These are phyloP conservation scores for Bipolaris victoriae DNA, from an alignment of 2,329 filamentous ascomycete genomes.

Conservation along the genomic window DNA sequence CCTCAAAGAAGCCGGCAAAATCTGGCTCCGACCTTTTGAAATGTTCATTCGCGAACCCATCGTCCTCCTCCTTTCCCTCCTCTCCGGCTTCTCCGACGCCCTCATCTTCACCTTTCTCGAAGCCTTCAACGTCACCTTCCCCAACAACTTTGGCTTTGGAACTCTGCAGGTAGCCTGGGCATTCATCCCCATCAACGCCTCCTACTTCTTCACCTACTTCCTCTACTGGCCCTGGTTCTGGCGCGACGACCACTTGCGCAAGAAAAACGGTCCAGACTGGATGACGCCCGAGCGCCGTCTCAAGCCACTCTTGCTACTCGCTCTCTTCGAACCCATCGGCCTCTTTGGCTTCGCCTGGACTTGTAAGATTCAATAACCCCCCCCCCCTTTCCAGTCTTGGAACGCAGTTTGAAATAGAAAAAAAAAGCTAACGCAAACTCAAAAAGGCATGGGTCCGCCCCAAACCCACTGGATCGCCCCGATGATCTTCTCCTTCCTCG, in stretches of 20 bases:
- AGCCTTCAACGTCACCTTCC: constrained; percentile 70
- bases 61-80: constrained; percentile 71
- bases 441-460: constrained; percentile 58
- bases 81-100: constrained; percentile 75
- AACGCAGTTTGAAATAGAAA: no score
- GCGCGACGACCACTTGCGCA: constrained; percentile 49
- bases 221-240: constrained; percentile 60
- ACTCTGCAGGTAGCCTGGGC: constrained; percentile 63
- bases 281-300: constrained; percentile 67
- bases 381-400: no score
- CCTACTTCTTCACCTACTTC: constrained; percentile 68
- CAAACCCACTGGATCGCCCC: constrained; percentile 70
- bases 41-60: constrained; percentile 79
- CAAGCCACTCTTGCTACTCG: constrained; percentile 66
- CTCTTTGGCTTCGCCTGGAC: constrained; percentile 74
- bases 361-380: constrained; percentile 39
- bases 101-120: constrained; percentile 80
- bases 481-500: constrained; percentile 67
- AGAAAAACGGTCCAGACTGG: constrained; percentile 51
- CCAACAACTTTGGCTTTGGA: constrained; percentile 66
- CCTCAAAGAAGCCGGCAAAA: constrained; percentile 49
- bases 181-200: constrained; percentile 60
- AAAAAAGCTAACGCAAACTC: no score
- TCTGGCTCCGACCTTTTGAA: constrained; percentile 61
- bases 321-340: constrained; percentile 67